Evolutionary conservation across 2,329 filamentous ascomycete species (phyloP).

Genomic region (Aspergillus udagawae): DNA sequence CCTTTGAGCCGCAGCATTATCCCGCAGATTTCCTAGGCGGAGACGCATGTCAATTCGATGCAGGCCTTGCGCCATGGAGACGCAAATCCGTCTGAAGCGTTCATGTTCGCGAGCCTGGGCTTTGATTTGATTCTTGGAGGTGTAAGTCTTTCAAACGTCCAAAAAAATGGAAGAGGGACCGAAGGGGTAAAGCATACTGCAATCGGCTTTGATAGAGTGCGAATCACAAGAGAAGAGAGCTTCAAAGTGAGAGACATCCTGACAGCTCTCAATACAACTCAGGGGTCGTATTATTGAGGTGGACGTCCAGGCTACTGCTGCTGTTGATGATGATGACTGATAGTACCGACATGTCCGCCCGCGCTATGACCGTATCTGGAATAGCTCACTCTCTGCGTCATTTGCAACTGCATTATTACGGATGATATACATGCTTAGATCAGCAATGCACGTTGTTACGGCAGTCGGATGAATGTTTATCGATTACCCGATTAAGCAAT

Average conservation of each 20-base stretch:
- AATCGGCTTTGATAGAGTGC: slow-evolving; percentile 65
- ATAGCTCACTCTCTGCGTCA: slow-evolving; percentile 9
- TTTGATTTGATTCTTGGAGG: slow-evolving; percentile 62
- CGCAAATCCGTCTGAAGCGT: slow-evolving; percentile 58
- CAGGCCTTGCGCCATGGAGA: slow-evolving; percentile 60
- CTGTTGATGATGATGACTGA: slow-evolving; percentile 1
- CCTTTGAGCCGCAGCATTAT: slow-evolving; percentile 49
- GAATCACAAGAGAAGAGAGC: slow-evolving; percentile 60
- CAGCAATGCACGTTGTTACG: slow-evolving; percentile 25
- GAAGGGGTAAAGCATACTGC: slow-evolving; percentile 46
- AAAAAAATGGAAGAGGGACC: not conserved
- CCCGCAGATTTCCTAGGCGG: slow-evolving; percentile 61
- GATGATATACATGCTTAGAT: slow-evolving; percentile 19
- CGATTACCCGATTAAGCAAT: slow-evolving; percentile 34
- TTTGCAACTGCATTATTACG: slow-evolving; percentile 5
- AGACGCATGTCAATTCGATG: slow-evolving; percentile 66
- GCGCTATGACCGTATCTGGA: not conserved
- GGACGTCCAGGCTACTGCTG: not conserved
- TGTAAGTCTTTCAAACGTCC: slow-evolving; percentile 17
- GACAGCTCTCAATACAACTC: not conserved
- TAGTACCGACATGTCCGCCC: slow-evolving; percentile 2
- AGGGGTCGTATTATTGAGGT: not conserved
- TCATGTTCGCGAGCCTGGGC: slow-evolving; percentile 66
- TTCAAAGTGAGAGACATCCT: slow-evolving; percentile 63
- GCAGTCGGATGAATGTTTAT: slow-evolving; percentile 34